Evolutionary conservation across 768 basidiomycete species (phyloP), one percentile per base, ranked within the genome.

Genomic region (Ephemerocybe angulata): DNA sequence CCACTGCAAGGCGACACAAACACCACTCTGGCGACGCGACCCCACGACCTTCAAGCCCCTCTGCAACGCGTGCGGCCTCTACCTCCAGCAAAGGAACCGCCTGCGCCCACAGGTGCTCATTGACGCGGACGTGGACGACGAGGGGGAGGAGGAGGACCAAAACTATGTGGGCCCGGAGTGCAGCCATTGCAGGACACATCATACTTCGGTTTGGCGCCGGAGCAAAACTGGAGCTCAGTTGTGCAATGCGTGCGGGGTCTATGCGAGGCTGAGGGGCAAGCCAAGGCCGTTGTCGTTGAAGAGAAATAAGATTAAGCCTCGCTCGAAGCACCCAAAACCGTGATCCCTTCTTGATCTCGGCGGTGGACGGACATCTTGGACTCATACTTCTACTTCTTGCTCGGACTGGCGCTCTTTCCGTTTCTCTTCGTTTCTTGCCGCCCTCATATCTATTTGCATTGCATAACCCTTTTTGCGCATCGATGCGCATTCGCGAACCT

Each of bases 171-270:
- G 75, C 8, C 78, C 77, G 1, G 73, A 78, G 59, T 80, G 78
- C 44, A 77, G 73, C 51, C 78, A 79, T 63, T 80, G 78, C 55
- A 72, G 69, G 53, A 79, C 78, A 8, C 76, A 76, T 52, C 73
- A 71, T 38, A 80, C 78, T 3, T 77, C 76, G 7, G 78, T 80
- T 38, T 80, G 78, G 78, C 69, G 78, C 35, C 66, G 78, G 48
- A 77, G 76, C 59, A 80, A 80, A 63, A 68, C 74, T 1, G 78
- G 78, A 1, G 76, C 74, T 12, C 76, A 77, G 60, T 68, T 80
- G 1, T 80, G 78, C 62, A 80, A 80, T 50, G 78, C 78, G 4
- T 80, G 78, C 60, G 78, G 78, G 22, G 78, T 80, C 8, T 80
- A 80, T 56, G 65, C 65, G 27, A 68, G 78, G 28, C 70, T 80